These are phyloP conservation scores for Acacia crassicarpa DNA, from an alignment of 306 rosid genomes.

Conservation along the genomic window DNA sequence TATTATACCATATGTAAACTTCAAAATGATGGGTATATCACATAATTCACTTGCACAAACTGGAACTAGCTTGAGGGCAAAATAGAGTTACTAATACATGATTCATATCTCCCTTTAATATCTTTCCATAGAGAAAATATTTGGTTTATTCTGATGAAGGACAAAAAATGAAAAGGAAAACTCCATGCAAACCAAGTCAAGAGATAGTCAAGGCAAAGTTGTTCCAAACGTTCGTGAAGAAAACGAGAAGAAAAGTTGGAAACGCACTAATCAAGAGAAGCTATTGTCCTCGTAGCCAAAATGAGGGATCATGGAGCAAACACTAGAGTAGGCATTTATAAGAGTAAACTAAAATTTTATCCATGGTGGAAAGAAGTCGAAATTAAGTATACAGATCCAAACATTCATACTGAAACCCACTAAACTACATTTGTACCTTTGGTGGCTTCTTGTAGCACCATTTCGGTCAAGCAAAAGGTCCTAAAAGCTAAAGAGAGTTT, in stretches of 20 bases:
- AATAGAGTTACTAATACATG: neutral
- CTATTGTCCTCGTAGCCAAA: neutral
- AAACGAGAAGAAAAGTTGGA: neutral
- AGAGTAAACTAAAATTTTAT: neutral
- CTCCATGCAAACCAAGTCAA: neutral
- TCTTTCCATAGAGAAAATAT: no score
- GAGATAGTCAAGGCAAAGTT: neutral
- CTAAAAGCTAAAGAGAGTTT: conserved; percentile 26
- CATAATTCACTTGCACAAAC: neutral
- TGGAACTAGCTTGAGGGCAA: neutral
- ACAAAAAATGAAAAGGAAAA: neutral
- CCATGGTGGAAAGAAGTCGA: conserved; percentile 30
- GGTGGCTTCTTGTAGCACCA: conserved; percentile 39
- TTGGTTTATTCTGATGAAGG: neutral
- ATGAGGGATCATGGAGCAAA: neutral
- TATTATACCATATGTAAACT: neutral
- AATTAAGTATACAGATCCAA: conserved; percentile 50
- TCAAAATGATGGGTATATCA: neutral
- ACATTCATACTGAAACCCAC: conserved; percentile 30
- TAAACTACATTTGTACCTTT: conserved; percentile 43
- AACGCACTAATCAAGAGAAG: neutral
- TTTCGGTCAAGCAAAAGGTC: conserved; percentile 35
- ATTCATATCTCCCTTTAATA: neutral
- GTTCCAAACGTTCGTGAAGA: no score
- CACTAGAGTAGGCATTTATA: neutral